Evolutionary conservation across 1,139 yeast genomes (phyloP).

Genomic region (Wickerhamiella infanticola): DNA sequence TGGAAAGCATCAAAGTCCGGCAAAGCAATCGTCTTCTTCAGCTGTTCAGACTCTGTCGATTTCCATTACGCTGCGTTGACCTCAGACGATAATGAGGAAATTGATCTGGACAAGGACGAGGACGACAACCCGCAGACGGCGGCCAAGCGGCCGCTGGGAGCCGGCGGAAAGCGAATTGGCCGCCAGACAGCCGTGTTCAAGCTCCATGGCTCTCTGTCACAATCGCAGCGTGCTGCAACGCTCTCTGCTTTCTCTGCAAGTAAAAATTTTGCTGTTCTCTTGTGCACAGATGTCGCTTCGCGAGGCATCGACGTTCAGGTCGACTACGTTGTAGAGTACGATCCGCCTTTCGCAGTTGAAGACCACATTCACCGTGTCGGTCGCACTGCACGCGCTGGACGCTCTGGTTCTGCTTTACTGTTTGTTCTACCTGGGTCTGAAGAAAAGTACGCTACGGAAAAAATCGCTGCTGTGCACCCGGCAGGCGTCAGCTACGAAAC

Average conservation of each 20-base stretch:
- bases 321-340: constrained; percentile 72
- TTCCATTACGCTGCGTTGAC: constrained; percentile 72
- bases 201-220: constrained; percentile 81
- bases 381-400: constrained; percentile 88
- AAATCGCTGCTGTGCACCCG: constrained; percentile 45
- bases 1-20: constrained; percentile 3
- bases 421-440: constrained; percentile 80
- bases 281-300: constrained; percentile 87
- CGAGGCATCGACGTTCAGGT: constrained; percentile 81
- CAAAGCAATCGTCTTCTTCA: constrained; percentile 57
- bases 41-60: constrained; percentile 91
- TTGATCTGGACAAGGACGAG: constrained; percentile 19
- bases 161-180: constrained; percentile 2
- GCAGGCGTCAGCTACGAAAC: constrained; percentile 36
- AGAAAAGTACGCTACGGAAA: constrained; percentile 54
- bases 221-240: constrained; percentile 66
- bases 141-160: background rate
- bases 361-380: constrained; percentile 94
- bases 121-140: constrained; percentile 15
- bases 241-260: constrained; percentile 44
- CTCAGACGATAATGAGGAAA: constrained; percentile 3
- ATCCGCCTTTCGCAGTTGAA: constrained; percentile 78
- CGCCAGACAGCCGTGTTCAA: constrained; percentile 43
- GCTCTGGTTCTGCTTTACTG: constrained; percentile 54
- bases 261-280: constrained; percentile 36